Conservation (phyloP, 345 rosid genomes). For the Euphorbia tirucalli region DNA sequence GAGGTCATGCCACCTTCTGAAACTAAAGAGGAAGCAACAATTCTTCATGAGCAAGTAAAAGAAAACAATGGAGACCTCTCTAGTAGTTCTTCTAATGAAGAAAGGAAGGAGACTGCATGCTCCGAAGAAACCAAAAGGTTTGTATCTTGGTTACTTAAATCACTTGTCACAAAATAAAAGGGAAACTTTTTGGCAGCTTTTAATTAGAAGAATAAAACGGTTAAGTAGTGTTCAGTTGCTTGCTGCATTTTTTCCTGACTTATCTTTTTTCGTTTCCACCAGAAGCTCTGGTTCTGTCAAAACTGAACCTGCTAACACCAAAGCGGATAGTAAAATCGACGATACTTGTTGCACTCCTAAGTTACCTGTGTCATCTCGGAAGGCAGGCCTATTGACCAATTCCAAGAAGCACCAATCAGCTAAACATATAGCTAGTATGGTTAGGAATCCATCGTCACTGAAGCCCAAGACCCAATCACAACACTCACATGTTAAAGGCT, state of each 20-base stretch:
- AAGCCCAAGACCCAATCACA: conserved; percentile 46
- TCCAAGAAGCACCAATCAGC: conserved; percentile 66
- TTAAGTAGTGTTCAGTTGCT: background rate
- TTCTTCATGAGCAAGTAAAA: conserved; percentile 18
- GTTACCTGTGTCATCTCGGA: conserved; percentile 22
- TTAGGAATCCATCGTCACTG: conserved; percentile 57
- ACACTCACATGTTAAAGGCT: conserved; percentile 49
- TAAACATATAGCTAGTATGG: conserved; percentile 51
- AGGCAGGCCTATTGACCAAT: conserved; percentile 32
- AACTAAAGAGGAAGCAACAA: conserved; percentile 24
- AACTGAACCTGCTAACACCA: conserved; percentile 23
- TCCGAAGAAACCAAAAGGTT: conserved; percentile 46
- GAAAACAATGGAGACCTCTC: conserved; percentile 11
- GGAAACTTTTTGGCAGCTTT: background rate
- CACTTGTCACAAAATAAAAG: background rate
- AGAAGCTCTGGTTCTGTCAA: conserved; percentile 22
- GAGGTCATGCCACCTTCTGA: conserved; percentile 17
- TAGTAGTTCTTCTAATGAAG: conserved; percentile 16
- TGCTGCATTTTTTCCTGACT: conserved; percentile 10
- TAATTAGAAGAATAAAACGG: background rate
- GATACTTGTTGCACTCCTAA: conserved; percentile 53
- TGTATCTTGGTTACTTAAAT: background rate
- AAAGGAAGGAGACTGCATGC: conserved; percentile 11
- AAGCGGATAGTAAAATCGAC: conserved; percentile 43
- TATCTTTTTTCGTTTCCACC: background rate